Evolutionary conservation across 176 grass and related monocot species (phyloP), one percentile per base, ranked within the genome.

Genomic region (Tillandsia fasciculata): DNA sequence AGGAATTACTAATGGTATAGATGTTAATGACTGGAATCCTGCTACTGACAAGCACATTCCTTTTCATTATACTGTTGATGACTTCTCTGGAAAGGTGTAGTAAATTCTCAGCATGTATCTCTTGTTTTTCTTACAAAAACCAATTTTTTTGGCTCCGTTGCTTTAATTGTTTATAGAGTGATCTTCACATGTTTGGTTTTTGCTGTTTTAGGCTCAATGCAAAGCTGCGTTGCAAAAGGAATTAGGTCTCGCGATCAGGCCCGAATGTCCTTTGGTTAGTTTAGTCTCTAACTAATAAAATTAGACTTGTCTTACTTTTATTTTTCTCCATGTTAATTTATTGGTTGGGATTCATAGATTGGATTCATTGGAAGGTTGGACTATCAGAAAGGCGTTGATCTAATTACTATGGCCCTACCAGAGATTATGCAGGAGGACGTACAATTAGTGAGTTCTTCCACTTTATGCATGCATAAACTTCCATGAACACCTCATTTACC

Each of bases 321-420:
- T 49, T 71, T 64, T 77, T 78, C 11, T 20, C 29, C 10, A 26
- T 15, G 27, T 73, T 77, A 67, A 72, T 67, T 68, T 74, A 72
- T 64, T 63, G 83, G 12, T 51, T 74, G 26, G 56, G 22, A 57
- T 82, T 90, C 26, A 71, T 79, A 99, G 89, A 90, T 99, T 79
- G 94, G 94, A 29, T 99, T 93, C 78, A 99, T 99, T 87, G 94
- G 94, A 86, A 87, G 94, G 69, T 75, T 99, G 82, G 94, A 93
- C 54, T 93, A 93, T 72, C 94, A 99, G 75, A 99, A 99, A 85
- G 94, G 94, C 58, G 90, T 83, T 77, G 94, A 99, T 82, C 77
- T 99, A 65, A 89, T 99, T 72, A 76, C 77, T 70, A 74, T 84
- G 3, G 77, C 83, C 61, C 70, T 93, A 51, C 86, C 86, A 53